A percentile compares a stretch with the other conserved stretches of the same genome.
Evolutionary conservation across 2,329 filamentous ascomycete species (phyloP).

Genomic region (Phoma sp.): DNA sequence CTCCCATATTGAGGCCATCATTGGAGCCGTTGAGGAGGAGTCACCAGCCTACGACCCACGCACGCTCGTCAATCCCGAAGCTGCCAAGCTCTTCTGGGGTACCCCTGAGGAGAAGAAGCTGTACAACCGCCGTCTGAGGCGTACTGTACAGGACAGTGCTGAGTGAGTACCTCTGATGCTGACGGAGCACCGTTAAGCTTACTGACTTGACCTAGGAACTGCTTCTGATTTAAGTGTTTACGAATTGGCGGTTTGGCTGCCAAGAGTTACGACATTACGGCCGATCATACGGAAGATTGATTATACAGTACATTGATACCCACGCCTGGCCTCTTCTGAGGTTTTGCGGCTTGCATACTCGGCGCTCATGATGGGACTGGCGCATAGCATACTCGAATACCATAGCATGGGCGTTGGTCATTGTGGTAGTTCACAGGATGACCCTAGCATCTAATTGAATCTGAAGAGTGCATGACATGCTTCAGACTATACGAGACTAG

Average conservation of each 20-base stretch:
- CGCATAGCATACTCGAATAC: conserved; percentile 19
- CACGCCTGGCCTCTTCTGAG: conserved; percentile 18
- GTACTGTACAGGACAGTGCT: conserved; percentile 69
- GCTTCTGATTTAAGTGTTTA: conserved; percentile 22
- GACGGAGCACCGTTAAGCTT: not conserved
- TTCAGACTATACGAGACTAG: not conserved
- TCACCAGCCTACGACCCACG: conserved; percentile 87
- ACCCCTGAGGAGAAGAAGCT: conserved; percentile 76
- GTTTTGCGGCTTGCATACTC: conserved; percentile 31
- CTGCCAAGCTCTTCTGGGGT: conserved; percentile 87
- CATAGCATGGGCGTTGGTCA: conserved; percentile 24
- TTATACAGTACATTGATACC: conserved; percentile 39
- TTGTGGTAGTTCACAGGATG: not conserved
- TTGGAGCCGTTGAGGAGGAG: conserved; percentile 85
- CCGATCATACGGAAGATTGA: conserved; percentile 29
- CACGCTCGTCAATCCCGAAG: conserved; percentile 84
- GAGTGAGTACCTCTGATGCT: conserved; percentile 45
- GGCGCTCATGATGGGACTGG: conserved; percentile 25
- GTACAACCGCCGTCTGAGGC: conserved; percentile 81
- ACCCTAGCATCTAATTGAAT: not conserved
- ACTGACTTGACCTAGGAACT: conserved; percentile 24
- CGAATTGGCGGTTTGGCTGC: not conserved
- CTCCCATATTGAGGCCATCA: conserved; percentile 83
- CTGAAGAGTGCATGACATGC: not conserved
- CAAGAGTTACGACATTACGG: conserved; percentile 22